Evolutionary conservation across 2,329 filamentous ascomycete genomes (phyloP).

Genomic region (Coniochaeta sp.): DNA sequence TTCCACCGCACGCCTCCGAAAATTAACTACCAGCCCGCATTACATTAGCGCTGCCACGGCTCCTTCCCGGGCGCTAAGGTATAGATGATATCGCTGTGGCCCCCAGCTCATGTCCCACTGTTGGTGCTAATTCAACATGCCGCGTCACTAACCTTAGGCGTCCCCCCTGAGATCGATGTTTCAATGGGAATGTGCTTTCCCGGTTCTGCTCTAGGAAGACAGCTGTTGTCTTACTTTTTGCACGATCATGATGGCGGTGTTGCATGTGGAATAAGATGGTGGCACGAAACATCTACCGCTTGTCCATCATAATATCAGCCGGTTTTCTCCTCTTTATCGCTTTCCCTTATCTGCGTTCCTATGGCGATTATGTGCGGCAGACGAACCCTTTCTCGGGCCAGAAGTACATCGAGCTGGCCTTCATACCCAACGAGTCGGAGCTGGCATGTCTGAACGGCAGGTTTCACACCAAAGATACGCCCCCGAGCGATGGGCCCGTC

Average conservation of each 20-base stretch:
- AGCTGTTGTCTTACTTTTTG: not conserved
- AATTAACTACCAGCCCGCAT: too few relatives aligned
- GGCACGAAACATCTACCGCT: conserved; percentile 6
- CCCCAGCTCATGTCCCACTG: too few relatives aligned
- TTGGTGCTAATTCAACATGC: too few relatives aligned
- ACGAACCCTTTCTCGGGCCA: conserved; percentile 26
- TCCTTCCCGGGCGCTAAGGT: too few relatives aligned
- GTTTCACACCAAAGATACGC: conserved; percentile 8
- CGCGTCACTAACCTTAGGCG: not conserved
- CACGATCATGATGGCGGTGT: not conserved
- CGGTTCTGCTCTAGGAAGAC: not conserved
- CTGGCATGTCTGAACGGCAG: conserved; percentile 23
- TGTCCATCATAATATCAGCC: conserved; percentile 13
- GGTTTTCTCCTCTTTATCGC: conserved; percentile 15
- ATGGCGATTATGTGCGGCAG: conserved; percentile 23
- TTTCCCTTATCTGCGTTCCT: conserved; percentile 13
- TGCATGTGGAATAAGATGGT: conserved; percentile 5
- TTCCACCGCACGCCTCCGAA: too few relatives aligned
- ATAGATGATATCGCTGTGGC: too few relatives aligned
- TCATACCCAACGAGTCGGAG: conserved; percentile 21
- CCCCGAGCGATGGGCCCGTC: not conserved
- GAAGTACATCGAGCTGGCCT: conserved; percentile 22
- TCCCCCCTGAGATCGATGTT: not conserved
- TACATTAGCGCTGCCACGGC: too few relatives aligned
- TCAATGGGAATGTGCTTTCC: not conserved